Percentiles rank a stretch among this genome's conserved stretches.
Evolutionary conservation across 2,329 filamentous ascomycete species (phyloP).

Genomic region (Periconia sp.): DNA sequence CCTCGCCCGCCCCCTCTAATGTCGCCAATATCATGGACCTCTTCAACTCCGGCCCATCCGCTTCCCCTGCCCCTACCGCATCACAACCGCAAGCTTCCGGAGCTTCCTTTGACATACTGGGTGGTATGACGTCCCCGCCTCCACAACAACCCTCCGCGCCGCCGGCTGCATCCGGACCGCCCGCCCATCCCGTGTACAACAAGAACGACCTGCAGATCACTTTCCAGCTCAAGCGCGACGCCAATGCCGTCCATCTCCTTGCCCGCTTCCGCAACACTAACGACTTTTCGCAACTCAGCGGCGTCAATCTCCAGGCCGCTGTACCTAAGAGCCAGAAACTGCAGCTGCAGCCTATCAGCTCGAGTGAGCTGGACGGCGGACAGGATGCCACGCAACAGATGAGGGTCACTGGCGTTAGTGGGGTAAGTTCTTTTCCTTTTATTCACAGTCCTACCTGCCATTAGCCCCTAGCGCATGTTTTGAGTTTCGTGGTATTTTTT

Average conservation of each 20-base stretch:
- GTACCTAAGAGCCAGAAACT: constrained; percentile 96
- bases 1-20: constrained; percentile 43
- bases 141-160: constrained; percentile 44
- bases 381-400: constrained; percentile 88
- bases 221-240: constrained; percentile 80
- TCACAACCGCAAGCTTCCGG: constrained; percentile 42
- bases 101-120: constrained; percentile 45
- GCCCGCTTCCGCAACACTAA: constrained; percentile 82
- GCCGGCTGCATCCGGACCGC: constrained; percentile 39
- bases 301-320: constrained; percentile 86
- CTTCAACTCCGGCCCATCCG: constrained; percentile 60
- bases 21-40: constrained; percentile 82
- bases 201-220: constrained; percentile 82
- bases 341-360: constrained; percentile 87
- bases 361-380: constrained; percentile 71
- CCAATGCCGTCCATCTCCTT: constrained; percentile 77
- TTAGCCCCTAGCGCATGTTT: background rate
- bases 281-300: constrained; percentile 64
- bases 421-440: constrained; percentile 66
- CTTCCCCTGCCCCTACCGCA: constrained; percentile 39
- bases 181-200: constrained; percentile 74
- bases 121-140: constrained; percentile 50
- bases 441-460: background rate
- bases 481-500: background rate
- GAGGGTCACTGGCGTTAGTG: constrained; percentile 81